These are phyloP conservation scores for Trichomonas tenax DNA, from an alignment of 208 protist species.

Conservation along the genomic window DNA sequence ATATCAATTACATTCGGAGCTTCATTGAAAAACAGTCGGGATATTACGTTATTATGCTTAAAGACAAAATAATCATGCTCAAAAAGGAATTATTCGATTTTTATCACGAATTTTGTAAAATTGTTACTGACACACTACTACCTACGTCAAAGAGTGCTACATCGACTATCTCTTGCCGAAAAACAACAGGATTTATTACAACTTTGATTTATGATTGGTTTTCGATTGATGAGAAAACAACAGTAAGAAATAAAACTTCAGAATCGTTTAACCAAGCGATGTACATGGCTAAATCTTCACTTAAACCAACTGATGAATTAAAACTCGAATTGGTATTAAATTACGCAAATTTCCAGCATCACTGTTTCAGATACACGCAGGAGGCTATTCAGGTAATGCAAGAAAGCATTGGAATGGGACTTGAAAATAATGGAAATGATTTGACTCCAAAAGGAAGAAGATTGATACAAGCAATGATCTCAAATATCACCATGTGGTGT, in stretches of 20 bases:
- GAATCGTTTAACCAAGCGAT: not conserved
- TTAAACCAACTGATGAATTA: not conserved
- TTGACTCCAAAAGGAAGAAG: not conserved
- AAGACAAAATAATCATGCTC: not conserved
- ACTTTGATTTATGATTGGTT: not conserved
- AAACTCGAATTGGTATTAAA: not conserved
- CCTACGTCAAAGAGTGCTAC: not conserved
- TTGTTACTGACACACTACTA: not conserved
- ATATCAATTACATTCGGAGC: not conserved
- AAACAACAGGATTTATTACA: not conserved
- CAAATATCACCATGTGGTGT: not conserved
- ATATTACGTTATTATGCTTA: not conserved
- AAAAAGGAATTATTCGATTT: not conserved
- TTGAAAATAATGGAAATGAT: not conserved
- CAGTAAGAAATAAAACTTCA: not conserved
- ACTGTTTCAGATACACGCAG: not conserved
- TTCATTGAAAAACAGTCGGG: not conserved
- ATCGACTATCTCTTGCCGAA: not conserved
- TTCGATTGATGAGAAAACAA: not conserved
- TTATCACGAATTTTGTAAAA: not conserved
- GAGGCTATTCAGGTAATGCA: not conserved
- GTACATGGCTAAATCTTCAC: not conserved
- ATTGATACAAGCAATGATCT: not conserved
- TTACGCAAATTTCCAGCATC: not conserved
- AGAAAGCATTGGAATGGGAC: not conserved